Evolutionary conservation across 345 rosid species (phyloP), one percentile per base, ranked within the genome.

Genomic region (Bruguiera sexangula): DNA sequence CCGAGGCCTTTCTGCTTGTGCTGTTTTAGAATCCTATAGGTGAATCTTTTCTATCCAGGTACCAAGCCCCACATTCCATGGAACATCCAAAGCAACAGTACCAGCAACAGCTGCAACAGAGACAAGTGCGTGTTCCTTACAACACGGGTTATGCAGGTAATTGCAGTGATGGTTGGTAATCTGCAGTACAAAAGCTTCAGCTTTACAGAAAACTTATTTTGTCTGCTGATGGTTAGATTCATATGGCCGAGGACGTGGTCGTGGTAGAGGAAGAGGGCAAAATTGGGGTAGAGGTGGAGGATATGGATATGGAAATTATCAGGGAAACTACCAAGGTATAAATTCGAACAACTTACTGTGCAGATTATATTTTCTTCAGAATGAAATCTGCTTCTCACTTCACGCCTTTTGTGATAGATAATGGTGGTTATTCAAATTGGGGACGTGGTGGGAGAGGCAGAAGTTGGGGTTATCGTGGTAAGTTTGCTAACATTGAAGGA

Each of bases 111-210:
- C 92, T 83, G 32, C 88, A 67, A 60, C 85, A 75, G 27, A 84
- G 82, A 74, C 90, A 83, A 77, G 65, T 77, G 26, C 87, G 75
- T 22, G 50, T 53, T 22, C 81, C 84, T 3, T 85, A 87, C 75
- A 83, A 83, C 82, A 74, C 80, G 62, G 75, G 66, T 73, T 78
- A 84, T 71, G 96, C 89, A 81, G 96, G 99, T 95, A 70, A 67
- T 37, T 66, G 62, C 62, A 34, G 20, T 31, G 50, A 29, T 11
- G 66, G 48, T 58, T 70, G 57, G 24, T 67, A 3, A 51, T 73
- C 34, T 34, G 3, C 60, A 34, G 30, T 21, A 31, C 37, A 27
- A 24, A 18, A 52, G 29, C 19, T 5, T 21, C 30, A 3, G 3
- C 27, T 73, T 59, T 50, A 51, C 29, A 22, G 8, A 48, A 48